Evolutionary conservation across 495 filamentous ascomycete genomes (phyloP).

Genomic region (Penicillium herquei): DNA sequence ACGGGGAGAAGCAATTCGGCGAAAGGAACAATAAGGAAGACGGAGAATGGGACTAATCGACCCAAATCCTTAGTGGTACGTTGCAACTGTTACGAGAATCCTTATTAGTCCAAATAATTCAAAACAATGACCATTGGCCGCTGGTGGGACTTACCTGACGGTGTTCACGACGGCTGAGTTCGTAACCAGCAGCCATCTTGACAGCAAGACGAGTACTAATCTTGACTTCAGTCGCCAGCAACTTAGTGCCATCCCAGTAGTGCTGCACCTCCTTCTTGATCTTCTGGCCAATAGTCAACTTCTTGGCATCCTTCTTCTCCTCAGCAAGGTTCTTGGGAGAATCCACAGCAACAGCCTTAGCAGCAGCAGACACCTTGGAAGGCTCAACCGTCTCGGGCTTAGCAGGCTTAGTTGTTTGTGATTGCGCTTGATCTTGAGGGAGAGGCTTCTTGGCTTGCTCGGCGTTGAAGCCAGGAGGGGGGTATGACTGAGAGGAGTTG

Average conservation of each 20-base stretch:
- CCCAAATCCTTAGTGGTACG: slow-evolving; percentile 91
- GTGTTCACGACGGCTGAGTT: slow-evolving; percentile 90
- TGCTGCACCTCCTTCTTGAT: slow-evolving; percentile 88
- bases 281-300: slow-evolving; percentile 84
- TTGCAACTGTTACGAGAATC: slow-evolving; percentile 55
- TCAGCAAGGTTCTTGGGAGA: slow-evolving; percentile 54
- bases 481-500: slow-evolving; percentile 57
- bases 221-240: slow-evolving; percentile 85
- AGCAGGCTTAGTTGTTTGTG: slow-evolving; percentile 34
- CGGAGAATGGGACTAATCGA: slow-evolving; percentile 91
- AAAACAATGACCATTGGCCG: neutral
- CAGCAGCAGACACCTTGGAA: slow-evolving; percentile 36
- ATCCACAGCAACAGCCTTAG: slow-evolving; percentile 42
- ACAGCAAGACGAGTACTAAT: slow-evolving; percentile 88
- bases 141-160: slow-evolving; percentile 57
- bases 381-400: slow-evolving; percentile 45
- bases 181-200: slow-evolving; percentile 98
- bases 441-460: slow-evolving; percentile 88
- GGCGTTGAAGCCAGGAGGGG: slow-evolving; percentile 91
- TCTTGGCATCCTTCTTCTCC: slow-evolving; percentile 79
- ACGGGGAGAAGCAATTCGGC: slow-evolving; percentile 93
- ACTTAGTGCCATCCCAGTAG: slow-evolving; percentile 99
- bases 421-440: slow-evolving; percentile 43
- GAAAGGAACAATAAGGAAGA: slow-evolving; percentile 96
- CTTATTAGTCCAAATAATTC: slow-evolving; percentile 14